These are phyloP conservation scores for Mangifera indica DNA, from an alignment of 345 rosid genomes.

Conservation along the genomic window DNA sequence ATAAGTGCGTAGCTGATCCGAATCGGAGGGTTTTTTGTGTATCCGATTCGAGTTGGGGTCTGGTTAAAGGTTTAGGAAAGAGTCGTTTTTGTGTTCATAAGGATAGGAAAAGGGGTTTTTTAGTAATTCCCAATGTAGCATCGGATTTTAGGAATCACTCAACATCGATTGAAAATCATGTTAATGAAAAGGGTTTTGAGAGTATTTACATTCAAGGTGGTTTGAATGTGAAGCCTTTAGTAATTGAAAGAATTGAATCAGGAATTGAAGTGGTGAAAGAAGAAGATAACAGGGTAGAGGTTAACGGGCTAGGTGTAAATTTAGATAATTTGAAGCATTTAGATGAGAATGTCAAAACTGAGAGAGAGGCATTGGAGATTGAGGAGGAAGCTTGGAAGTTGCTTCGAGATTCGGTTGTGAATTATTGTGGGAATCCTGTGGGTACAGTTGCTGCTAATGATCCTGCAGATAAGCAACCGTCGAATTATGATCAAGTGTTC, in stretches of 20 bases:
- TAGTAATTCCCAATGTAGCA: slow-evolving; percentile 66
- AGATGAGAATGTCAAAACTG: slow-evolving; percentile 38
- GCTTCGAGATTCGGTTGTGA: slow-evolving; percentile 68
- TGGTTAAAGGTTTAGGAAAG: slow-evolving; percentile 30
- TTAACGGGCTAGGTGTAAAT: slow-evolving; percentile 35
- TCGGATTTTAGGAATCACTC: slow-evolving; percentile 76
- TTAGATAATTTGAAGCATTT: slow-evolving; percentile 36
- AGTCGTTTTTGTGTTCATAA: slow-evolving; percentile 29
- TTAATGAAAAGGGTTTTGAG: slow-evolving; percentile 70
- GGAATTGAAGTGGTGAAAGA: slow-evolving; percentile 32
- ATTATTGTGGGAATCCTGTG: slow-evolving; percentile 74
- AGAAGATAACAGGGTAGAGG: slow-evolving; percentile 38
- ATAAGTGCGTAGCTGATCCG: slow-evolving; percentile 27
- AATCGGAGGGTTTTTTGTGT: slow-evolving; percentile 57
- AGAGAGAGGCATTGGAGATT: slow-evolving; percentile 53
- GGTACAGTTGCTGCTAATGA: slow-evolving; percentile 88
- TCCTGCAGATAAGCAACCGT: slow-evolving; percentile 62
- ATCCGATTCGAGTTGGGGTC: slow-evolving; percentile 51
- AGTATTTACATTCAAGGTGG: slow-evolving; percentile 67
- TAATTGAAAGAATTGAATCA: slow-evolving; percentile 44
- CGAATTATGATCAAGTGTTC: slow-evolving; percentile 94
- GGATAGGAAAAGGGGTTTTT: slow-evolving; percentile 57
- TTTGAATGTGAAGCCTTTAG: slow-evolving; percentile 61
- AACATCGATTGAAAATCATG: slow-evolving; percentile 51
- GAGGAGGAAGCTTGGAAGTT: slow-evolving; percentile 89